A percentile compares a stretch with the other conserved stretches of the same genome.
Conservation (phyloP, 2,329 filamentous ascomycete species). For the Macroventuria anomochaeta region DNA sequence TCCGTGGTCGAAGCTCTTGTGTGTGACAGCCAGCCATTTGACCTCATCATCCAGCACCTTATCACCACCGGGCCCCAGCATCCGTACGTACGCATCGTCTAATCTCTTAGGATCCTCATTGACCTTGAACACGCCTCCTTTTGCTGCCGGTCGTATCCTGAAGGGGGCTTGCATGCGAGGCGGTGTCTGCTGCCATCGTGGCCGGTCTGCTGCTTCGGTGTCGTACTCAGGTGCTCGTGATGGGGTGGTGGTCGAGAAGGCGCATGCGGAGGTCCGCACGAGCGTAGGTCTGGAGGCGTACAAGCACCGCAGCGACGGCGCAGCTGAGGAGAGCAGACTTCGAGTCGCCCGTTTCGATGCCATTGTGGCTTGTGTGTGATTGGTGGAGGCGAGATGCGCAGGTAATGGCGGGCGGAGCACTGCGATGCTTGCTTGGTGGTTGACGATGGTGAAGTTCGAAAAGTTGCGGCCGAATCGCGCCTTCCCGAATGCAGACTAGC, state of each 20-base stretch:
- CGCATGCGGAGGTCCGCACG: constrained; percentile 46
- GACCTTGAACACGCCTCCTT: constrained; percentile 67
- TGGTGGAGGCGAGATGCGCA: constrained; percentile 23
- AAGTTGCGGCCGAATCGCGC: constrained; percentile 37
- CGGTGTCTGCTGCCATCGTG: constrained; percentile 60
- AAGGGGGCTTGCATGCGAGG: constrained; percentile 55
- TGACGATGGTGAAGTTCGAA: constrained; percentile 27
- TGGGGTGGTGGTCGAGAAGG: constrained; percentile 41
- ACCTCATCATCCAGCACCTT: constrained; percentile 83
- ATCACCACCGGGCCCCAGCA: constrained; percentile 77
- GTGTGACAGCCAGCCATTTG: constrained; percentile 96
- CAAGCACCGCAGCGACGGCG: constrained; percentile 36
- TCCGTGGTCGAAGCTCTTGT: constrained; percentile 98
- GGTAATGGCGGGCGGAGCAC: constrained; percentile 17
- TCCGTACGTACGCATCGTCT: constrained; percentile 76
- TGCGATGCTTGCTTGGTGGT: constrained; percentile 7
- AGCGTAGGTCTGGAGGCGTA: constrained; percentile 32
- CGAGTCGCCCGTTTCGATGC: constrained; percentile 56
- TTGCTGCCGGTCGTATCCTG: constrained; percentile 64
- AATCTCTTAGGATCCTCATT: constrained; percentile 78
- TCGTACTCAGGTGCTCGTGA: constrained; percentile 38
- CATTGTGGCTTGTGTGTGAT: constrained; percentile 46
- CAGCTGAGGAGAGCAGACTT: constrained; percentile 35
- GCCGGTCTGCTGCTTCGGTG: constrained; percentile 42
- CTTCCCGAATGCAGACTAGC: constrained; percentile 25